Conservation (phyloP, 345 rosid genomes). For the Eucalyptus shirleyi region DNA sequence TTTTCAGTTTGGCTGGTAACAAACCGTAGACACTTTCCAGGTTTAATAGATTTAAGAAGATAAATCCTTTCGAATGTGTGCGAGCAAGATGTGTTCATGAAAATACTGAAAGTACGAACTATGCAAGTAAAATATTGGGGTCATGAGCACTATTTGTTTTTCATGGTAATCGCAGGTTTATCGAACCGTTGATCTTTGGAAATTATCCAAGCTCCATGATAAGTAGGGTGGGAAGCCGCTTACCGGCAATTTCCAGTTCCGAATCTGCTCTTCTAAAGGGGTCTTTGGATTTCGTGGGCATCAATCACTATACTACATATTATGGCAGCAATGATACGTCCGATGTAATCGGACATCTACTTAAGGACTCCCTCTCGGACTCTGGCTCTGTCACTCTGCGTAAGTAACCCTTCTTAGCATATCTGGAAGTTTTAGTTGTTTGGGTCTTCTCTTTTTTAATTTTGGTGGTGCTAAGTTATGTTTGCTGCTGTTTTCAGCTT, state of each 20-base stretch:
- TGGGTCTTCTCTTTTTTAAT: neutral
- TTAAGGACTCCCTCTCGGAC: slow-evolving; percentile 66
- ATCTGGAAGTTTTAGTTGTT: neutral
- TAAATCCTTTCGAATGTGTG: neutral
- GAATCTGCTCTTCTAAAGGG: slow-evolving; percentile 60
- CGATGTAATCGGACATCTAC: slow-evolving; percentile 15
- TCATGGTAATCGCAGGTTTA: slow-evolving; percentile 41
- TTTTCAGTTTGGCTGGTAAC: slow-evolving; percentile 95
- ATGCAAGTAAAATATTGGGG: neutral
- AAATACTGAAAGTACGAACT: neutral
- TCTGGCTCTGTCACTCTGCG: slow-evolving; percentile 74
- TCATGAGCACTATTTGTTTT: neutral
- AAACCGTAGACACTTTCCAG: neutral
- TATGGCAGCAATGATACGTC: slow-evolving; percentile 38
- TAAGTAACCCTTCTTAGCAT: slow-evolving; percentile 8
- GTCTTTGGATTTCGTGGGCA: slow-evolving; percentile 85
- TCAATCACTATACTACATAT: slow-evolving; percentile 86
- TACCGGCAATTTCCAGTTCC: slow-evolving; percentile 52
- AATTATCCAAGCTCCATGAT: slow-evolving; percentile 86
- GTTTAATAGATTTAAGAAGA: neutral
- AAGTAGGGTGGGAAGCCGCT: slow-evolving; percentile 56
- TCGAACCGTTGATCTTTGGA: slow-evolving; percentile 83
- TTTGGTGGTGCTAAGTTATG: neutral
- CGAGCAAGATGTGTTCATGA: neutral
- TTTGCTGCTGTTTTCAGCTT: slow-evolving; percentile 33